phyloP scores from a whole-genome alignment of 2,329 filamentous ascomycete genomes.

The Xylariomycetidae sp. region DNA sequence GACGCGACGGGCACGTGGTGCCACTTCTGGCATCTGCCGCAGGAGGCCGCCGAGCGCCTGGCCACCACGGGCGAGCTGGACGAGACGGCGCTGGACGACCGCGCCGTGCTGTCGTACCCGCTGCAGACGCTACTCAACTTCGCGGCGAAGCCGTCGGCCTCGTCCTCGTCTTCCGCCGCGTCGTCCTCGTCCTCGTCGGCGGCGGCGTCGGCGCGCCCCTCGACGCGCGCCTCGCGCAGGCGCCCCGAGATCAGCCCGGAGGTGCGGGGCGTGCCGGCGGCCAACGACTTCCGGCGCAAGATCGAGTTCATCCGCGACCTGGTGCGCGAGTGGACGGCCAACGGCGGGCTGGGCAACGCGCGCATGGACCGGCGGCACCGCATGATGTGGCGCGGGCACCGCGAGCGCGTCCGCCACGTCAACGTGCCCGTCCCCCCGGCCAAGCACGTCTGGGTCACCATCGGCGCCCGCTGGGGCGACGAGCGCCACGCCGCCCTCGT shows the following conservation, averaged over 20 bases:
- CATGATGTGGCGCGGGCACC: slow-evolving; percentile 52
- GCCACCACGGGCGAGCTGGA: slow-evolving; percentile 60
- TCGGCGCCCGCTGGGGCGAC: slow-evolving; percentile 58
- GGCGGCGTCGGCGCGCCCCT: slow-evolving; percentile 37
- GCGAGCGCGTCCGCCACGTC: slow-evolving; percentile 47
- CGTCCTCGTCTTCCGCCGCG: no score
- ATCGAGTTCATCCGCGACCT: slow-evolving; percentile 65
- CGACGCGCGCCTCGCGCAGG: slow-evolving; percentile 36
- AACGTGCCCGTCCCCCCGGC: no score
- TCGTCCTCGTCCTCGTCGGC: no score
- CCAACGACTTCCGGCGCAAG: slow-evolving; percentile 69
- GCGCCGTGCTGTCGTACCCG: slow-evolving; percentile 65
- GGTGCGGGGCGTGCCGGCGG: slow-evolving; percentile 58
- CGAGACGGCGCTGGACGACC: slow-evolving; percentile 63
- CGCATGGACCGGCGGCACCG: slow-evolving; percentile 49
- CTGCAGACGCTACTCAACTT: slow-evolving; percentile 70
- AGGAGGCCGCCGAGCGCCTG: slow-evolving; percentile 63
- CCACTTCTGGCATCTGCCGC: slow-evolving; percentile 70
- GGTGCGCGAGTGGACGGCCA: slow-evolving; percentile 63
- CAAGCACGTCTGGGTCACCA: slow-evolving; percentile 64
- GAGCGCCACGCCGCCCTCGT: slow-evolving; percentile 48
- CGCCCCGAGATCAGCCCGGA: slow-evolving; percentile 56
- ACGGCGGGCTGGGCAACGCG: slow-evolving; percentile 64
- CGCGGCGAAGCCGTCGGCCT: slow-evolving; percentile 39
- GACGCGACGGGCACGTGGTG: slow-evolving; percentile 69